A percentile compares a stretch with the other conserved stretches of the same genome.
Evolutionary conservation across 345 rosid species (phyloP).

Genomic region (Laguncularia racemosa): DNA sequence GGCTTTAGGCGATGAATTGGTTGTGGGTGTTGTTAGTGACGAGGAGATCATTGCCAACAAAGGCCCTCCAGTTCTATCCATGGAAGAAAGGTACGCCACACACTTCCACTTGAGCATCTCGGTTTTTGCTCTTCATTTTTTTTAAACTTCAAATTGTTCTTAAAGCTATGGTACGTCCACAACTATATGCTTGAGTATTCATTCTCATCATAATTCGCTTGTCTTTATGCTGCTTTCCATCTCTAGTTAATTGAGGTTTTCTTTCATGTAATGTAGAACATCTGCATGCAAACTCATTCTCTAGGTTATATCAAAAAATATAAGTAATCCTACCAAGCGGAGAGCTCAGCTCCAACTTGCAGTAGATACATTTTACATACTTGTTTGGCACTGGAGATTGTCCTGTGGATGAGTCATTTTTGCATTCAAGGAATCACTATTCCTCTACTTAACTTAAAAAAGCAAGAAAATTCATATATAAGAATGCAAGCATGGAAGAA

Average conservation of each 20-base stretch:
- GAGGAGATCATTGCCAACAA: conserved; percentile 92
- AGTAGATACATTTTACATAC: too few relatives aligned
- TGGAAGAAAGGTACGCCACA: conserved; percentile 71
- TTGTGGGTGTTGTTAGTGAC: conserved; percentile 85
- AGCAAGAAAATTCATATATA: too few relatives aligned
- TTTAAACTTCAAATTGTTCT: not conserved
- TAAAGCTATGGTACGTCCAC: not conserved
- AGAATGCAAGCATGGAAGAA: too few relatives aligned
- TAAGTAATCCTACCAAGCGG: too few relatives aligned
- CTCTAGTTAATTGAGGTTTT: not conserved
- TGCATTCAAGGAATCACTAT: too few relatives aligned
- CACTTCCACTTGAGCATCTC: not conserved
- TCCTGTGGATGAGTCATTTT: too few relatives aligned
- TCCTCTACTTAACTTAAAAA: too few relatives aligned
- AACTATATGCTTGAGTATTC: not conserved
- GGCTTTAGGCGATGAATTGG: conserved; percentile 85
- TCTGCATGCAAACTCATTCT: too few relatives aligned
- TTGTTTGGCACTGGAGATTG: too few relatives aligned
- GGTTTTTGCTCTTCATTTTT: not conserved
- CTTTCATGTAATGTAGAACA: too few relatives aligned
- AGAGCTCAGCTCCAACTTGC: too few relatives aligned
- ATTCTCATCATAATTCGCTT: not conserved
- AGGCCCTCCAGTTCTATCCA: conserved; percentile 86
- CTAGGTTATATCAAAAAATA: too few relatives aligned
- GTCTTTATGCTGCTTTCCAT: not conserved